Percentiles rank a stretch among this genome's conserved stretches.
Conservation (phyloP, 2,329 filamentous ascomycete genomes). For the Nigrograna mackinnonii region DNA sequence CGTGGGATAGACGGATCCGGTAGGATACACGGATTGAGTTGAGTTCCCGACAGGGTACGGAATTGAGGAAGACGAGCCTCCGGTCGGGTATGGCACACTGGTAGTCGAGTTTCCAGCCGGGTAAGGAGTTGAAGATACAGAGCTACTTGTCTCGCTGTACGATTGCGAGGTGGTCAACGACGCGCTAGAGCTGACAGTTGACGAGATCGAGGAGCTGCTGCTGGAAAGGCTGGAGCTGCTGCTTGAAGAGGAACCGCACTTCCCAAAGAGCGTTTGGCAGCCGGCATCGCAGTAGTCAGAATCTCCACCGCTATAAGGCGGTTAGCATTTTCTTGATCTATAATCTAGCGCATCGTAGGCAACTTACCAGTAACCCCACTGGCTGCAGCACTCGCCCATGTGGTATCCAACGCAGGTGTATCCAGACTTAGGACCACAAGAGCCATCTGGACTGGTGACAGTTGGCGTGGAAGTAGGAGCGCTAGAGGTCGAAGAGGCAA, state of each 20-base stretch:
- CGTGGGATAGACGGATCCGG: not conserved
- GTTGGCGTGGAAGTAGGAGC: slow-evolving; percentile 6
- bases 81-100: not conserved
- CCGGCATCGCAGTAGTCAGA: slow-evolving; percentile 8
- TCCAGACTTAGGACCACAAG: slow-evolving; percentile 12
- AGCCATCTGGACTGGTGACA: slow-evolving; percentile 9
- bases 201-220: not conserved
- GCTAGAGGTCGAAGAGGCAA: slow-evolving; percentile 5
- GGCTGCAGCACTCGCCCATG: slow-evolving; percentile 17
- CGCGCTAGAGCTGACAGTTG: slow-evolving; percentile 40
- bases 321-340: not conserved
- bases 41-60: not conserved
- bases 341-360: slow-evolving; percentile 10
- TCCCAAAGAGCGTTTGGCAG: slow-evolving; percentile 13
- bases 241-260: slow-evolving; percentile 10
- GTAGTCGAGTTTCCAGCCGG: not conserved
- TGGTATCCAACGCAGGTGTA: slow-evolving; percentile 16
- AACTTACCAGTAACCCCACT: slow-evolving; percentile 20
- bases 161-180: not conserved
- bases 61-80: not conserved
- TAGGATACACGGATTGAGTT: not conserved
- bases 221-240: slow-evolving; percentile 3
- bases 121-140: slow-evolving; percentile 11
- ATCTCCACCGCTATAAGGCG: not conserved
- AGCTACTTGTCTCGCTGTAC: no score